Base-by-base conservation (phyloP, 2,329 filamentous ascomycete species). In the Ciborinia camelliae region DNA sequence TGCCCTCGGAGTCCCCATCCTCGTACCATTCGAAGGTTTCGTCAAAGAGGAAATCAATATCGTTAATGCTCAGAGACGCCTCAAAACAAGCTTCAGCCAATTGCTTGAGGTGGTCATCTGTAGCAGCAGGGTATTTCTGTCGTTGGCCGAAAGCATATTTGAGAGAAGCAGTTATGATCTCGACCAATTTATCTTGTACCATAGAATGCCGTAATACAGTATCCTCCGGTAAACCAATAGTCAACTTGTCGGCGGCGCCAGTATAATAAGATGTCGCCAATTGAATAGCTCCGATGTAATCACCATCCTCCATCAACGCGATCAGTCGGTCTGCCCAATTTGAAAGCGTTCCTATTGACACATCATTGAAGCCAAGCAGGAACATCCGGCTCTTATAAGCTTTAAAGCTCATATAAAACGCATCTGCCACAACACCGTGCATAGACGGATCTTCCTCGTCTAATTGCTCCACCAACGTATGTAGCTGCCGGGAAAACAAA, bases 351-450 rank as follows among this genome's bases (percentile, higher is more conserved):
- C 95, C 95, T 55, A 98, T 91, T 0, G 92, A 91, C 48, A 97
- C 81, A 73, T 98, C 94, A 73, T 94, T 95, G 78, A 94, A 93
- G n/a, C 95, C 93, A 10, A 99, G 82, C 4, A 98, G 79, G 73
- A 99, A 99, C 43, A 97, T 81, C 37, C 94, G 86, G 6, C 95
- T 93, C 76, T 98, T 99, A 79, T 98, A 99, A 4, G 92, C 85
- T 73, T 91, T 92, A 77, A 98, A 94, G 76, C 94, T 97, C 92
- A 98, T 98, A 75, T 94, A 94, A 72, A 97, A 99, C 0, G 93
- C 95, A 80, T 99, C 95, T 9, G 94, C 94, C 55, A 98, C 91
- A 10, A 98, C 93, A 2, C 94, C 94, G 77, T 98, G 95, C 87
- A 98, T 90, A 0, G 92, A 91, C 0, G 86, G 82, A 71, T 97